Conservation (phyloP, 352 stramenopile species). For the Phytophthora nicotianae region DNA sequence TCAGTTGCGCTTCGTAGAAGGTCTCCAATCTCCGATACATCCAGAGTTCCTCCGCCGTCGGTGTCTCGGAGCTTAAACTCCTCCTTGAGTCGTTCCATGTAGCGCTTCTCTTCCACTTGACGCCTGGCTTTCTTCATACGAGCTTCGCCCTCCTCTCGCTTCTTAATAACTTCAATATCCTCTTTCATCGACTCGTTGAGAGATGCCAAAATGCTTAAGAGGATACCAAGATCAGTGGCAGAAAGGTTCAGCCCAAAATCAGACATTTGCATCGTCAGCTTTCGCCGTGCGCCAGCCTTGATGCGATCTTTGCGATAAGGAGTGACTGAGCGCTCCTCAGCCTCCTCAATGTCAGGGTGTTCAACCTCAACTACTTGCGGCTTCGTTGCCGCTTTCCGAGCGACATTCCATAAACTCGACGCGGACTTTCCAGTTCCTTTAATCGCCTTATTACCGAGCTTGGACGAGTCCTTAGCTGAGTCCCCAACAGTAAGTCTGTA, state of each 20-base stretch:
- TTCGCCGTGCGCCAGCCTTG: slow-evolving; percentile 62
- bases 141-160: slow-evolving; percentile 49
- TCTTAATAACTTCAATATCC: slow-evolving; percentile 62
- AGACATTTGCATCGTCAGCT: slow-evolving; percentile 81
- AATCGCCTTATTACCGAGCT: slow-evolving; percentile 10
- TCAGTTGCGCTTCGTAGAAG: slow-evolving; percentile 71
- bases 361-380: slow-evolving; percentile 70
- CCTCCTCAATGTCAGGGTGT: slow-evolving; percentile 49
- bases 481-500: slow-evolving; percentile 73
- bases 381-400: slow-evolving; percentile 53
- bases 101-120: slow-evolving; percentile 65
- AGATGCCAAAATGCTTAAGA: slow-evolving; percentile 74
- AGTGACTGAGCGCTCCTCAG: slow-evolving; percentile 36
- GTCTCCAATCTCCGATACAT: slow-evolving; percentile 67
- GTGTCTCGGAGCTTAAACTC: slow-evolving; percentile 79
- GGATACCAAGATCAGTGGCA: slow-evolving; percentile 74
- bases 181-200: slow-evolving; percentile 78
- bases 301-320: slow-evolving; percentile 41
- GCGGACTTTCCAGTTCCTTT: slow-evolving; percentile 34
- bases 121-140: slow-evolving; percentile 58
- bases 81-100: slow-evolving; percentile 70
- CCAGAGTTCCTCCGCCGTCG: slow-evolving; percentile 75
- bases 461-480: slow-evolving; percentile 26
- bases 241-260: slow-evolving; percentile 88
- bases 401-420: slow-evolving; percentile 63